A percentile compares a stretch with the other conserved stretches of the same genome.
phyloP scores from a whole-genome alignment of 2,329 filamentous ascomycete species.

The Ophiostoma pallidulum region DNA sequence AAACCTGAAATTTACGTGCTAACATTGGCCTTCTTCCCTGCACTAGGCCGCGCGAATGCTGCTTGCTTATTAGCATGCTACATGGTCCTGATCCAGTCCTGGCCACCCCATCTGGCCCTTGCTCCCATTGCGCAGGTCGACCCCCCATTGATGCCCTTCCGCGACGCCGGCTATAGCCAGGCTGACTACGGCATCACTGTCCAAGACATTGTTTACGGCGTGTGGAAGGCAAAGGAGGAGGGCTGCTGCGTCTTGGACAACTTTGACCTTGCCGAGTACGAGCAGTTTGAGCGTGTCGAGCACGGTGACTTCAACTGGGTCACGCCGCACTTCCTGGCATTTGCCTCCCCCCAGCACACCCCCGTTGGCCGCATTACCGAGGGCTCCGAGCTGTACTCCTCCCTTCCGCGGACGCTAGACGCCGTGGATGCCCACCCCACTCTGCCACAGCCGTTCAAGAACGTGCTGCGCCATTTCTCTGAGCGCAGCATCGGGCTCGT shows the following conservation, averaged over 20 bases:
- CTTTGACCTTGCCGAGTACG: constrained; percentile 95
- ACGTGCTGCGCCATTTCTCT: constrained; percentile 82
- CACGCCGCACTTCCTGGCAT: constrained; percentile 87
- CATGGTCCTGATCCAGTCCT: constrained; percentile 97
- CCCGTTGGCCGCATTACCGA: constrained; percentile 64
- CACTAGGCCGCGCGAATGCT: constrained; percentile 74
- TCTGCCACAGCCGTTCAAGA: constrained; percentile 85
- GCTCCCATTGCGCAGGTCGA: constrained; percentile 95
- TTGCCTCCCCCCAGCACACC: constrained; percentile 84
- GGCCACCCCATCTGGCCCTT: constrained; percentile 90
- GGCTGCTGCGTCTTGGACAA: constrained; percentile 83
- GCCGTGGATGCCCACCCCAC: constrained; percentile 61
- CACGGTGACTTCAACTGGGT: constrained; percentile 99
- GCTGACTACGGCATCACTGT: constrained; percentile 93
- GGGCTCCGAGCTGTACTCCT: constrained; percentile 62
- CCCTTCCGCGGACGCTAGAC: constrained; percentile 65
- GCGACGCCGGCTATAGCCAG: constrained; percentile 96
- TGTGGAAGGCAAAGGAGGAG: constrained; percentile 98
- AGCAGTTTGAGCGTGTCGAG: constrained; percentile 89
- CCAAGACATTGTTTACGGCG: constrained; percentile 94
- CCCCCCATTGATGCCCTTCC: constrained; percentile 96
- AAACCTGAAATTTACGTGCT: too few species aligned
- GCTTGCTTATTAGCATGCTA: constrained; percentile 94
- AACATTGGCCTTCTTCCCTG: constrained; percentile 14
- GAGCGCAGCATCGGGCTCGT: constrained; percentile 86